Evolutionary conservation across 371 early-diverging fungal species (phyloP).

Genomic region (Cokeromyces recurvatus): DNA sequence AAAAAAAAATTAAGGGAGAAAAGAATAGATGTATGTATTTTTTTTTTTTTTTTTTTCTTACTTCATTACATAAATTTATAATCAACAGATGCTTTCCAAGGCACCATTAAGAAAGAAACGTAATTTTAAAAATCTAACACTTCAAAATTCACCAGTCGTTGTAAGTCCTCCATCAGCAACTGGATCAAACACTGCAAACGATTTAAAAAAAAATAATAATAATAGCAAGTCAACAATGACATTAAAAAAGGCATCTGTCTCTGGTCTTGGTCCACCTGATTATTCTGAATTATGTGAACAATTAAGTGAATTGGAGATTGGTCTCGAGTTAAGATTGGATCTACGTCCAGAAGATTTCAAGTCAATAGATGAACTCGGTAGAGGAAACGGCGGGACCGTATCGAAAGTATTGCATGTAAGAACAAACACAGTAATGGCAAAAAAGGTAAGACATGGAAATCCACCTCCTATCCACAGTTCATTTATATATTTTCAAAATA

Average conservation of each 20-base stretch:
- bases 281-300: conserved; percentile 41
- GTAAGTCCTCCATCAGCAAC: conserved; percentile 20
- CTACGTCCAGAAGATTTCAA: conserved; percentile 80
- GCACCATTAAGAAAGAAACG: conserved; percentile 65
- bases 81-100: conserved; percentile 34
- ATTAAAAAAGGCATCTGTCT: not conserved
- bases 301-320: conserved; percentile 62
- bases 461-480: not conserved
- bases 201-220: not conserved
- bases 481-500: not conserved
- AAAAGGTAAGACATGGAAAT: conserved; percentile 79
- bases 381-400: conserved; percentile 87
- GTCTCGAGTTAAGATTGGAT: conserved; percentile 72
- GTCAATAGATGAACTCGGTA: conserved; percentile 74
- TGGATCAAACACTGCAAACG: conserved; percentile 7
- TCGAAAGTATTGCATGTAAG: conserved; percentile 72
- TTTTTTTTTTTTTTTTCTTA: too few species aligned
- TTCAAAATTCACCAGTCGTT: conserved; percentile 46
- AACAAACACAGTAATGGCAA: conserved; percentile 79
- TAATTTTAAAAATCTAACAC: conserved; percentile 67
- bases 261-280: conserved; percentile 20
- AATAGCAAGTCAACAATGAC: not conserved
- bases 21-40: too few species aligned
- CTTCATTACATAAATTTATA: too few species aligned
- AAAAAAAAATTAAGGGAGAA: too few species aligned